Evolutionary conservation across 768 basidiomycete genomes (phyloP).

Genomic region (Pisolithus orientalis): DNA sequence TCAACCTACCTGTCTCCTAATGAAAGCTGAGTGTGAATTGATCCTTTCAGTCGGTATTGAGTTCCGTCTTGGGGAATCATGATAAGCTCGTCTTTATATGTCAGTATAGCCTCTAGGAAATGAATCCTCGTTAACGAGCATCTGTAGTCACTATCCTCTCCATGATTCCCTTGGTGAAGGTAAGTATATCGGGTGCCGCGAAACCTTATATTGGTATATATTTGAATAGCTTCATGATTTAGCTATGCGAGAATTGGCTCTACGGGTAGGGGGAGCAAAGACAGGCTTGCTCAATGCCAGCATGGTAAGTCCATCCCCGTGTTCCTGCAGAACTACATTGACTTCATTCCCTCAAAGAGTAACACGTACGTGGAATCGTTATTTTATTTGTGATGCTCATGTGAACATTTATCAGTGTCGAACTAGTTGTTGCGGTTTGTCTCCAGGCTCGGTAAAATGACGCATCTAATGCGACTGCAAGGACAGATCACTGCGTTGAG

Average conservation of each 20-base stretch:
- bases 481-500: conserved; percentile 67
- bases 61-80: conserved; percentile 39
- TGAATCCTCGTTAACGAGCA: neutral
- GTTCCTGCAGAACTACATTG: neutral
- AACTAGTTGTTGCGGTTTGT: conserved; percentile 67
- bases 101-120: conserved; percentile 27
- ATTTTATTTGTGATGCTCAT: conserved; percentile 1
- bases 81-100: conserved; percentile 57
- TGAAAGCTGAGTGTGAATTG: neutral
- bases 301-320: conserved; percentile 42
- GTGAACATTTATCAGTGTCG: conserved; percentile 34
- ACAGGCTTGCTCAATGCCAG: conserved; percentile 79
- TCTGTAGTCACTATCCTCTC: conserved; percentile 55
- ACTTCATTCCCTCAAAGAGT: conserved; percentile 35
- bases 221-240: conserved; percentile 63
- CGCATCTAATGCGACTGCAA: conserved; percentile 1
- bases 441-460: neutral
- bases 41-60: conserved; percentile 46
- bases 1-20: neutral
- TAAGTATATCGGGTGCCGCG: conserved; percentile 16
- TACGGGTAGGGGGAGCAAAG: conserved; percentile 69
- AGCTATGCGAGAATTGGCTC: conserved; percentile 63
- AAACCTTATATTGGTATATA: conserved; percentile 1
- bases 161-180: conserved; percentile 76
- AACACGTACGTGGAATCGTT: conserved; percentile 48